phyloP scores from a whole-genome alignment of 1,139 yeast genomes.

The Pneumocystis canis region DNA sequence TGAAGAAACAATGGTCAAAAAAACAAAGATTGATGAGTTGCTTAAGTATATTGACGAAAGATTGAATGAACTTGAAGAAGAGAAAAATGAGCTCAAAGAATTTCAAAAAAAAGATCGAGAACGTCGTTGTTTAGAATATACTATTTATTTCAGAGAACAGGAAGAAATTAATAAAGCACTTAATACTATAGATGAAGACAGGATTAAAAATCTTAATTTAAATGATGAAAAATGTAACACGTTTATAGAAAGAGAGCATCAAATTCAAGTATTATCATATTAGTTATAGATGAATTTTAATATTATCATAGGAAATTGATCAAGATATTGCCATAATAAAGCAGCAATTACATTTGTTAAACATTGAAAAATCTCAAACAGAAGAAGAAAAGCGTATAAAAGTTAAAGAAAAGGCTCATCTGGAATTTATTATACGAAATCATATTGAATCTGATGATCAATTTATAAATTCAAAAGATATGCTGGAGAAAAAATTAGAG shows the following conservation, averaged over 20 bases:
- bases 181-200: conserved; percentile 46
- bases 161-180: conserved; percentile 45
- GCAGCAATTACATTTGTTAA: conserved; percentile 25
- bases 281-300: conserved; percentile 1
- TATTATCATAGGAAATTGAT: conserved; percentile 31
- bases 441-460: conserved; percentile 11
- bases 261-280: conserved; percentile 23
- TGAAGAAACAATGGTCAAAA: conserved; percentile 53
- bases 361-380: conserved; percentile 33
- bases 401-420: conserved; percentile 24
- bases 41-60: conserved; percentile 56
- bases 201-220: conserved; percentile 36
- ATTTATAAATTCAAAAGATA: conserved; percentile 4
- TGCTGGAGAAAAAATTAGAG: conserved; percentile 10
- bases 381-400: conserved; percentile 35
- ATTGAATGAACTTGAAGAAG: conserved; percentile 63
- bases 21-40: conserved; percentile 62
- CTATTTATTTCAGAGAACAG: conserved; percentile 63
- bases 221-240: conserved; percentile 33
- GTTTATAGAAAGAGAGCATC: conserved; percentile 36
- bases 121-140: conserved; percentile 60
- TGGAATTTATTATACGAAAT: conserved; percentile 21
- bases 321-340: conserved; percentile 33
- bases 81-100: conserved; percentile 57
- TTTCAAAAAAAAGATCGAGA: conserved; percentile 54